Conservation (phyloP, 805 yeast species). For the Candida takata region DNA sequence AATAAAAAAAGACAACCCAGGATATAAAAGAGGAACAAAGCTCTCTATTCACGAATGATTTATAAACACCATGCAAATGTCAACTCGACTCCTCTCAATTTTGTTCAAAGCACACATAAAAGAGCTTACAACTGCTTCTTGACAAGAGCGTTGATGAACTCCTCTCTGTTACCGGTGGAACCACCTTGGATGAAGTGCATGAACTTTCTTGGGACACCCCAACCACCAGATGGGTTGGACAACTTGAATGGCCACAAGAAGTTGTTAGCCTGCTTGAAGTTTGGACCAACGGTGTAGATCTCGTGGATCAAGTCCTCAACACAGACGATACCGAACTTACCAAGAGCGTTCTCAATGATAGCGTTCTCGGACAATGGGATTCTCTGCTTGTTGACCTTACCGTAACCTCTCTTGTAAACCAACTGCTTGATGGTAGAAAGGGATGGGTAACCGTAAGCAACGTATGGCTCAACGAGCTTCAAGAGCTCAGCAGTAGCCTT, state of each 20-base stretch:
- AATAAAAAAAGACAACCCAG: background rate
- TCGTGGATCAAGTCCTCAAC: constrained; percentile 94
- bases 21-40: constrained; percentile 5
- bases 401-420: constrained; percentile 96
- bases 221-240: constrained; percentile 95
- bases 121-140: constrained; percentile 34
- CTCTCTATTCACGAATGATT: constrained; percentile 13
- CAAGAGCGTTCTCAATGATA: constrained; percentile 80
- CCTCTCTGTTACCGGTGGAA: constrained; percentile 97
- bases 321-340: constrained; percentile 88
- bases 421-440: constrained; percentile 87
- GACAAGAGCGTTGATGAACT: constrained; percentile 88
- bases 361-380: constrained; percentile 81
- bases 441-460: constrained; percentile 97
- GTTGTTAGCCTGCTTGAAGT: constrained; percentile 98
- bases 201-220: constrained; percentile 97
- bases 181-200: constrained; percentile 97
- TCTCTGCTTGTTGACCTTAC: constrained; percentile 96
- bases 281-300: constrained; percentile 93
- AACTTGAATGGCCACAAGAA: constrained; percentile 97
- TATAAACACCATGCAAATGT: constrained; percentile 4
- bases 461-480: constrained; percentile 92
- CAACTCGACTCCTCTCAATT: constrained; percentile 3
- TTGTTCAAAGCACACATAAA: background rate
- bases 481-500: constrained; percentile 91